These are phyloP conservation scores for Hypholoma fasciculare DNA, from an alignment of 768 basidiomycete genomes.

Conservation along the genomic window DNA sequence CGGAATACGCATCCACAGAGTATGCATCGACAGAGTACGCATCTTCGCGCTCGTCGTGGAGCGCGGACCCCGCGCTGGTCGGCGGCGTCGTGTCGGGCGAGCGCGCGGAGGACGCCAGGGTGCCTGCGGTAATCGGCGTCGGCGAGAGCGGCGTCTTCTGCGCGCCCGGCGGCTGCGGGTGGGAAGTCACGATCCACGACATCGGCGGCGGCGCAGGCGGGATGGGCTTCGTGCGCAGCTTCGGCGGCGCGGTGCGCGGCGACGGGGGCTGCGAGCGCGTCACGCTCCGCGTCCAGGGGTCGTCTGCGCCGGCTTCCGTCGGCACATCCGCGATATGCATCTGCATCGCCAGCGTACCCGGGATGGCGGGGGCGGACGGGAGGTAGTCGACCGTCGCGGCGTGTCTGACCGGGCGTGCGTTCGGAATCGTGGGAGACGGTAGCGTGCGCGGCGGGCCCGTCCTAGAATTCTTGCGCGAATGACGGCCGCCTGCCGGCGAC, in stretches of 20 bases:
- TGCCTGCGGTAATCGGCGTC: background rate
- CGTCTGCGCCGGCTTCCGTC: background rate
- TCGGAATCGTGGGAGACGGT: background rate
- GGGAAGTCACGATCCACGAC: background rate
- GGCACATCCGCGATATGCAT: background rate
- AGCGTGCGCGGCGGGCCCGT: background rate
- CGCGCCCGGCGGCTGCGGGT: background rate
- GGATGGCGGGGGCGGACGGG: background rate
- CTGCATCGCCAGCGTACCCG: conserved; percentile 1
- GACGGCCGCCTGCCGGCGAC: background rate
- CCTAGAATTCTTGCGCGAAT: background rate
- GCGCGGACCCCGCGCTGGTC: background rate
- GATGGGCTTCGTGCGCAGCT: conserved; percentile 1
- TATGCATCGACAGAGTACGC: conserved; percentile 6
- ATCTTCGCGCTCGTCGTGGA: background rate
- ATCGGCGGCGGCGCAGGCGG: conserved; percentile 5
- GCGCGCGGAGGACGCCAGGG: background rate
- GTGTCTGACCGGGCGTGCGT: background rate
- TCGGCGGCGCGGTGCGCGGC: conserved; percentile 12
- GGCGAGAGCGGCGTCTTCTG: background rate
- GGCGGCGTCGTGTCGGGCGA: background rate
- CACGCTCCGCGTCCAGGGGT: background rate
- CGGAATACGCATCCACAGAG: conserved; percentile 6
- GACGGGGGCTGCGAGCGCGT: conserved; percentile 14
- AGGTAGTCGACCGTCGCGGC: background rate